These are phyloP conservation scores for Dendrocalamus latiflorus DNA, from an alignment of 202 grass and related monocot species.

Conservation along the genomic window DNA sequence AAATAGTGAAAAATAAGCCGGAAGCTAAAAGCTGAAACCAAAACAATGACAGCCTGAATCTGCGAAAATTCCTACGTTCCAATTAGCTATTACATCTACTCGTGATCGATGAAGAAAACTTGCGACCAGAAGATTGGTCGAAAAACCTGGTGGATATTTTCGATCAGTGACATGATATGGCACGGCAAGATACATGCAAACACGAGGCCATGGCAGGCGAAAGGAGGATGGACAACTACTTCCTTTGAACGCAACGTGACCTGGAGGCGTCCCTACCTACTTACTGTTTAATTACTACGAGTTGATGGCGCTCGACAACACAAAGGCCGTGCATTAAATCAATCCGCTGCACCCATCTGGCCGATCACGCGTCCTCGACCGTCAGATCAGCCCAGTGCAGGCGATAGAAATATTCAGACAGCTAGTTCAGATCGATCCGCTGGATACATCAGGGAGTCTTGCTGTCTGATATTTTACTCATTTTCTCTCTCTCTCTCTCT, in stretches of 20 bases:
- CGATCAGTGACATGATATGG: neutral
- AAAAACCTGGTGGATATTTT: neutral
- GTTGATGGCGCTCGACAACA: neutral
- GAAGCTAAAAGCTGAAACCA: too few species aligned
- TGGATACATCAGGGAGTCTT: neutral
- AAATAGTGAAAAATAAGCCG: too few species aligned
- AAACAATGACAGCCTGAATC: too few species aligned
- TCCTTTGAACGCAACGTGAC: neutral
- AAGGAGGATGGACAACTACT: neutral
- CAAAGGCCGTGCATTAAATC: neutral
- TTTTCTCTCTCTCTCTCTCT: neutral
- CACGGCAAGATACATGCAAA: neutral
- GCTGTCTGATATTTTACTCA: constrained; percentile 11
- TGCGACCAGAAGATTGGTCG: neutral
- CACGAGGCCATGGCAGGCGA: neutral
- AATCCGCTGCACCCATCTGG: constrained; percentile 13
- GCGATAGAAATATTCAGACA: constrained; percentile 18
- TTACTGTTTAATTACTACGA: neutral
- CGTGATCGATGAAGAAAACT: neutral
- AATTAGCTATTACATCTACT: too few species aligned
- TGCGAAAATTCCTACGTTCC: too few species aligned
- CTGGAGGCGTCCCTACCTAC: neutral
- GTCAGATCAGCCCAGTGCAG: neutral
- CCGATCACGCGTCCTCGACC: neutral
- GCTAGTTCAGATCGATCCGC: constrained; percentile 10